Evolutionary conservation across 73 alveolate genomes (phyloP).

Genomic region (Paramecium tetraurelia): DNA sequence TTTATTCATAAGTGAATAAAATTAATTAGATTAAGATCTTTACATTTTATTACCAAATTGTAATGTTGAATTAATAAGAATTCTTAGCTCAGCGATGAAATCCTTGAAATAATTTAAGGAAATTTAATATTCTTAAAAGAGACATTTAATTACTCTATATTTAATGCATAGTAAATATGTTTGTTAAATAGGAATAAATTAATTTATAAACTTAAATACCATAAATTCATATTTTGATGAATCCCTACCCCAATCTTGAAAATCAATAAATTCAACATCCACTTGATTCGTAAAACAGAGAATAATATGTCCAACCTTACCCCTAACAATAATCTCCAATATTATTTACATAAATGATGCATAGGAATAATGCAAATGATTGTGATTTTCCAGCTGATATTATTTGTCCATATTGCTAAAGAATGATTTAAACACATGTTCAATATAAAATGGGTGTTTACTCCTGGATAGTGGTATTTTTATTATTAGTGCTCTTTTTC

Average conservation of each 20-base stretch:
- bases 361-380: conserved; percentile 14
- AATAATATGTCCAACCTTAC: neutral
- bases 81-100: neutral
- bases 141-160: no score
- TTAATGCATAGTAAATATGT: no score
- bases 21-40: neutral
- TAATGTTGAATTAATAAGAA: no score
- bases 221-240: neutral
- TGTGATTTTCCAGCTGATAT: conserved; percentile 16
- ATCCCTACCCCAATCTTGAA: neutral
- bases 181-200: no score
- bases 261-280: neutral
- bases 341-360: neutral
- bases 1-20: neutral
- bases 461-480: neutral
- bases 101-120: no score
- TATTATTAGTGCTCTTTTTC: neutral
- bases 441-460: neutral
- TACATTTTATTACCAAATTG: no score
- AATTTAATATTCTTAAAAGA: neutral
- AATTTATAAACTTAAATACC: neutral
- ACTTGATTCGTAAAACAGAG: neutral
- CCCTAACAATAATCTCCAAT: neutral
- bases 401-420: neutral
- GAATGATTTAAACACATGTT: neutral